Percentiles rank a stretch among this genome's conserved stretches.
Conservation (phyloP, 2,329 filamentous ascomycete species). For the Aciculosporium take region DNA sequence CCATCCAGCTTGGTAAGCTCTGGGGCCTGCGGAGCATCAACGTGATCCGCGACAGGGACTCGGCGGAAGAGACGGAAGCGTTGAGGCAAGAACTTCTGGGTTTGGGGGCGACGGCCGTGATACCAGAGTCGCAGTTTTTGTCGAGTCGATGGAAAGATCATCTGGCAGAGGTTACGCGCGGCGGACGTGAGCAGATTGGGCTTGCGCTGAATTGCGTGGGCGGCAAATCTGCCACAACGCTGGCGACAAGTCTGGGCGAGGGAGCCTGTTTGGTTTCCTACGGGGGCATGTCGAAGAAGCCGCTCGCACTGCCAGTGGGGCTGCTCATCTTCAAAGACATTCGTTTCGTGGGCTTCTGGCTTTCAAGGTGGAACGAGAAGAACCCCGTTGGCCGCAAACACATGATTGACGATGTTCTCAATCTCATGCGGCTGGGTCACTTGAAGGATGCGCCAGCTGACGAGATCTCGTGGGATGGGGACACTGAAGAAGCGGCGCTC, state of each 20-base stretch:
- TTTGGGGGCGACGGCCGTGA: conserved; percentile 42
- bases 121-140: conserved; percentile 41
- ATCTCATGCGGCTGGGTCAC: conserved; percentile 56
- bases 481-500: conserved; percentile 56
- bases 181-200: conserved; percentile 55
- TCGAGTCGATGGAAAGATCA: conserved; percentile 46
- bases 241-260: conserved; percentile 59
- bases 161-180: conserved; percentile 52
- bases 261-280: conserved; percentile 78
- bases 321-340: conserved; percentile 90
- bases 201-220: conserved; percentile 90
- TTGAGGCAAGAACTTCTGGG: conserved; percentile 36
- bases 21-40: conserved; percentile 92
- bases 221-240: conserved; percentile 63
- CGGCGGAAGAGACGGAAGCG: conserved; percentile 47
- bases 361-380: conserved; percentile 72
- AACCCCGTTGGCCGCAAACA: conserved; percentile 59
- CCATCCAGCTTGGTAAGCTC: conserved; percentile 70
- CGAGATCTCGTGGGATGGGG: conserved; percentile 69
- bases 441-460: conserved; percentile 78
- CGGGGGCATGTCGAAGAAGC: conserved; percentile 86
- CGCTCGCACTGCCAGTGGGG: conserved; percentile 65
- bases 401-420: conserved; percentile 75
- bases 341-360: conserved; percentile 85
- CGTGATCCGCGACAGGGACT: conserved; percentile 61